Percentiles rank a stretch among this genome's conserved stretches.
These are phyloP conservation scores for Lunularia cruciata DNA, from an alignment of 225 moss, liverwort and hornwort genomes.

Conservation along the genomic window DNA sequence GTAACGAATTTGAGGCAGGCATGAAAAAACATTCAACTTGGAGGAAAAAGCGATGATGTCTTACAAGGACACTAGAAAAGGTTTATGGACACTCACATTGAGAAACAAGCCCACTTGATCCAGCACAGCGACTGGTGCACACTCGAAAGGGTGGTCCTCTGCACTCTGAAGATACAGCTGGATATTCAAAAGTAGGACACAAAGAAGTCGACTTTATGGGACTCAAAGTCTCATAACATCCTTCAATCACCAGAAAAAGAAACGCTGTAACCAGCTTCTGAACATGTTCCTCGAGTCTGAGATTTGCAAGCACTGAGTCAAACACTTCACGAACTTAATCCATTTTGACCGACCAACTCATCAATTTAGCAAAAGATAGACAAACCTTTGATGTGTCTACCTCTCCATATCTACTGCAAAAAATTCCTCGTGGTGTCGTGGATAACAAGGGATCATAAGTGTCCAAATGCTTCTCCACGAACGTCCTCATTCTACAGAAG, in stretches of 20 bases:
- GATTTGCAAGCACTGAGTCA: too few relatives aligned
- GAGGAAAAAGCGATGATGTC: too few relatives aligned
- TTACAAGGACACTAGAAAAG: too few relatives aligned
- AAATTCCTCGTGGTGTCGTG: conserved; percentile 72
- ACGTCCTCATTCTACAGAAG: conserved; percentile 54
- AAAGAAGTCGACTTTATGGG: too few relatives aligned
- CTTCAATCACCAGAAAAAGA: too few relatives aligned
- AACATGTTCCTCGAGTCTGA: too few relatives aligned
- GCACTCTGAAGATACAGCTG: conserved; percentile 47
- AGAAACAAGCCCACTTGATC: conserved; percentile 59
- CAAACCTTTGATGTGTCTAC: conserved; percentile 46
- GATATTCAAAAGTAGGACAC: too few relatives aligned
- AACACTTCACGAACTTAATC: too few relatives aligned
- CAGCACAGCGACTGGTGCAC: conserved; percentile 55
- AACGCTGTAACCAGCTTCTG: too few relatives aligned
- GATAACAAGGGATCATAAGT: conserved; percentile 60
- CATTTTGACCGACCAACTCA: not conserved
- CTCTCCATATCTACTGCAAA: conserved; percentile 48
- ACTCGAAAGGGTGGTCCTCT: conserved; percentile 59
- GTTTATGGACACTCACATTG: conserved; percentile 63
- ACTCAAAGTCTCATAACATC: too few relatives aligned
- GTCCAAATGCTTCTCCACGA: conserved; percentile 64
- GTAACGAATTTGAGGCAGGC: too few relatives aligned
- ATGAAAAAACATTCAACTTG: too few relatives aligned
- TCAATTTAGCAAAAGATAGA: not conserved